A percentile compares a stretch with the other conserved stretches of the same genome.
These are phyloP conservation scores for Dissoconium aciculare DNA, from an alignment of 2,329 filamentous ascomycete genomes.

Conservation along the genomic window DNA sequence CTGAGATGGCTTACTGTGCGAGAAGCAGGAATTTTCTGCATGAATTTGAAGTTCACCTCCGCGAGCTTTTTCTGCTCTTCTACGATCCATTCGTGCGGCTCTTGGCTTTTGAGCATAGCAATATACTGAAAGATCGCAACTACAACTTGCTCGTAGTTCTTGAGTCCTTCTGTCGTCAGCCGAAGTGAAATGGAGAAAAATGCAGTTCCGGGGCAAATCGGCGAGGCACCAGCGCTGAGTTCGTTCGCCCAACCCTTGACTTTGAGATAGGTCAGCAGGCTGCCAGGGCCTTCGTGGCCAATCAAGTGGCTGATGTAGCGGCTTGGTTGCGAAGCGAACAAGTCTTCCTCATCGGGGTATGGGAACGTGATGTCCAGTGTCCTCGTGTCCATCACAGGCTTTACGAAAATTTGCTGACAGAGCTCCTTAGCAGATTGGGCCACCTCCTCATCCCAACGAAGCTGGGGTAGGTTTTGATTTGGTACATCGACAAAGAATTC, in stretches of 20 bases:
- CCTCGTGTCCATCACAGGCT: conserved; percentile 78
- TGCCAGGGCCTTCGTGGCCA: conserved; percentile 83
- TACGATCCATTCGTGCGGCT: conserved; percentile 84
- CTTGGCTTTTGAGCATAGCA: conserved; percentile 62
- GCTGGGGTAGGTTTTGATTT: conserved; percentile 62
- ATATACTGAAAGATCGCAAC: conserved; percentile 87
- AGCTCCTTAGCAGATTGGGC: conserved; percentile 47
- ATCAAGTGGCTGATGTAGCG: conserved; percentile 80
- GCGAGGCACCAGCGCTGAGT: conserved; percentile 60
- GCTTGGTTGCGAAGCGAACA: conserved; percentile 68
- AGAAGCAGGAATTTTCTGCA: conserved; percentile 79
- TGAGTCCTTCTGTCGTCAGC: conserved; percentile 70
- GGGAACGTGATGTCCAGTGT: conserved; percentile 70
- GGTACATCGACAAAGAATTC: conserved; percentile 69
- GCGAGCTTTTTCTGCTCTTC: conserved; percentile 80
- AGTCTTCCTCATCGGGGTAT: conserved; percentile 66
- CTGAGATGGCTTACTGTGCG: conserved; percentile 76
- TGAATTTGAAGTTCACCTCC: conserved; percentile 90
- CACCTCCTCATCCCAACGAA: conserved; percentile 50
- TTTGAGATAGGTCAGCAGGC: conserved; percentile 80
- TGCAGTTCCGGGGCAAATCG: conserved; percentile 64
- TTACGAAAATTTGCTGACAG: conserved; percentile 63
- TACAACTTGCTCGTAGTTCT: conserved; percentile 65
- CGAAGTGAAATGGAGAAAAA: conserved; percentile 68
- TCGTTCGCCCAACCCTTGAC: conserved; percentile 79